Base-by-base conservation (phyloP, 805 yeast species). In the Blastobotrys peoriensis region DNA sequence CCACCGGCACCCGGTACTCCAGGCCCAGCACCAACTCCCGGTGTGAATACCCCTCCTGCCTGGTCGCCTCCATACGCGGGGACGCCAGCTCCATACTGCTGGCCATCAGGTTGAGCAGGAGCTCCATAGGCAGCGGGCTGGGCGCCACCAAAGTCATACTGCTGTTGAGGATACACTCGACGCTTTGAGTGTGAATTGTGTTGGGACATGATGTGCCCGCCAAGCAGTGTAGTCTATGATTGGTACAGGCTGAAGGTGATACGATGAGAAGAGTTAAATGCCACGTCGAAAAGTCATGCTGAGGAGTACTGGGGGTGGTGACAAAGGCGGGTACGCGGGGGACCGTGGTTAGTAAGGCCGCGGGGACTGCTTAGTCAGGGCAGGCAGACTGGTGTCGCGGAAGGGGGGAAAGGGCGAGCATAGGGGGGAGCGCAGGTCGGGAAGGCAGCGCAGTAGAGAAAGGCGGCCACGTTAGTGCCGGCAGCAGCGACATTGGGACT, bases 101-200 rank as follows among this genome's bases (percentile, higher is more conserved):
- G 28, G 15, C 35, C 38, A n/a, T 37, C 40, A 33, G 43, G 43
- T 10, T 27, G 35, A 15, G 46, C 53, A 27, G 38, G 36, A 21
- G 48, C 41, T 5, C 39, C 49, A 38, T 22, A 15, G 47, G 50
- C 47, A 48, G 52, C 44, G 43, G 33, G 55, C 47, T 34, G 51
- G 21, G 41, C 47, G 52, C 55, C 44, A 25, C 55, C 57, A 45
- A 62, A 66, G 39, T 62, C 61, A 54, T 64, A 67, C 62, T 71
- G 78, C 51, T 69, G 72, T 51, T 66, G 63, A 36, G 79, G 76
- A 53, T 75, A 75, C 38, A 65, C 69, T 50, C 79, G 70, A 51
- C 74, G 68, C 56, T 58, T 70, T 36, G 60, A 60, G 48, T 65
- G 70, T 5, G 38, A 40, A 17, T 20, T 46, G 28, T 39, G 43